Conservation (phyloP, 106 monocot species). For the Posidonia australis region DNA sequence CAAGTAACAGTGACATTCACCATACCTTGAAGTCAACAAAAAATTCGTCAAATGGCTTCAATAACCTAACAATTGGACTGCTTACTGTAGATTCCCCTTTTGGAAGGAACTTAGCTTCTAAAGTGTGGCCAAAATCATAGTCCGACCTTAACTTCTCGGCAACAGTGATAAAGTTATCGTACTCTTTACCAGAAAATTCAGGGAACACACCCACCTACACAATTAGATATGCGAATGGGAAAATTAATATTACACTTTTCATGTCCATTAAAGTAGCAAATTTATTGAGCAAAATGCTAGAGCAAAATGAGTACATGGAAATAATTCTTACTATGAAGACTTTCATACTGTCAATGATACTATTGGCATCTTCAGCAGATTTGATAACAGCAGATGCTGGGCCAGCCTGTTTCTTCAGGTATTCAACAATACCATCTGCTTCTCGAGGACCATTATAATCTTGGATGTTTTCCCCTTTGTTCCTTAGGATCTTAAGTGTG, state of each 20-base stretch:
- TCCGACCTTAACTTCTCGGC: conserved; percentile 74
- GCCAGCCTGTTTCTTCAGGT: conserved; percentile 77
- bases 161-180: conserved; percentile 47
- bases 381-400: conserved; percentile 75
- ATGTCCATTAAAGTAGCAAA: not conserved
- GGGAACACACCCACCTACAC: conserved; percentile 77
- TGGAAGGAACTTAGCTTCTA: conserved; percentile 71
- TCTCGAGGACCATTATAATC: conserved; percentile 93
- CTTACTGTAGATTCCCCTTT: conserved; percentile 46
- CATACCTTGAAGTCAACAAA: conserved; percentile 63
- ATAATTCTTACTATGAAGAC: conserved; percentile 52
- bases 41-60: conserved; percentile 94
- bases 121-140: conserved; percentile 74
- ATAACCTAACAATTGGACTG: conserved; percentile 52
- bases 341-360: conserved; percentile 48
- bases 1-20: too few species aligned
- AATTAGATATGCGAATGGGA: not conserved
- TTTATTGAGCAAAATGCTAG: not conserved
- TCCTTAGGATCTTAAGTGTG: conserved; percentile 77
- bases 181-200: conserved; percentile 61
- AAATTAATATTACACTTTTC: not conserved
- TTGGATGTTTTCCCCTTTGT: conserved; percentile 50
- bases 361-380: conserved; percentile 45
- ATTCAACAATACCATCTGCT: conserved; percentile 79
- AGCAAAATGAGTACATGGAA: not conserved